Evolutionary conservation across 192 early-diverging fungal genomes (phyloP).

Genomic region (Coemansia sp.): DNA sequence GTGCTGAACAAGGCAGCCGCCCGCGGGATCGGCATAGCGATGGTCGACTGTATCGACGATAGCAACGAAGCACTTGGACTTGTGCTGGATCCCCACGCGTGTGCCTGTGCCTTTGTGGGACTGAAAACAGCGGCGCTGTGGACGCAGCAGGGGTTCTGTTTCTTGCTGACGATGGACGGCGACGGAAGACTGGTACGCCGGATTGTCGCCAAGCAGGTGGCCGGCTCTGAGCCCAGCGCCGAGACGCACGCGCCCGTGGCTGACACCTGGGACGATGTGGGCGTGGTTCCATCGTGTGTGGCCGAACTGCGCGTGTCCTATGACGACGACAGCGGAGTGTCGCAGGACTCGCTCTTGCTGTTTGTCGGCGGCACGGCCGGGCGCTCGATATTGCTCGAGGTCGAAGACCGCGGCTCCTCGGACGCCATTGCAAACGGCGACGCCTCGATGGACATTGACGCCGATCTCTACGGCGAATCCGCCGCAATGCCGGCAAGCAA

Average conservation of each 20-base stretch:
- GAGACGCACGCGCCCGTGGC: slow-evolving; percentile 17
- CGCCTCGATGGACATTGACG: slow-evolving; percentile 26
- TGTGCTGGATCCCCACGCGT: slow-evolving; percentile 64
- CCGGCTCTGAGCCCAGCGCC: slow-evolving; percentile 18
- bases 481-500: slow-evolving; percentile 19
- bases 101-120: slow-evolving; percentile 64
- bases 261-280: slow-evolving; percentile 35
- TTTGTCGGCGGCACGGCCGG: slow-evolving; percentile 46
- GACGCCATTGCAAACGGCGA: not conserved
- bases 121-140: slow-evolving; percentile 72
- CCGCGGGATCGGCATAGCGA: slow-evolving; percentile 65
- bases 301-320: slow-evolving; percentile 18
- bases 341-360: slow-evolving; percentile 22
- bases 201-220: slow-evolving; percentile 59
- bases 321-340: slow-evolving; percentile 21
- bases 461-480: slow-evolving; percentile 35
- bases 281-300: slow-evolving; percentile 37
- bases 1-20: slow-evolving; percentile 73
- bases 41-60: slow-evolving; percentile 54
- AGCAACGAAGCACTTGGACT: slow-evolving; percentile 63
- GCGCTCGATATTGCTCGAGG: slow-evolving; percentile 41
- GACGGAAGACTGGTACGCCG: slow-evolving; percentile 80
- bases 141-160: slow-evolving; percentile 70
- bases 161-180: slow-evolving; percentile 66
- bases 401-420: slow-evolving; percentile 5